Conservation (phyloP, 805 yeast genomes). For the Kodamaea hsintzibuensis region DNA sequence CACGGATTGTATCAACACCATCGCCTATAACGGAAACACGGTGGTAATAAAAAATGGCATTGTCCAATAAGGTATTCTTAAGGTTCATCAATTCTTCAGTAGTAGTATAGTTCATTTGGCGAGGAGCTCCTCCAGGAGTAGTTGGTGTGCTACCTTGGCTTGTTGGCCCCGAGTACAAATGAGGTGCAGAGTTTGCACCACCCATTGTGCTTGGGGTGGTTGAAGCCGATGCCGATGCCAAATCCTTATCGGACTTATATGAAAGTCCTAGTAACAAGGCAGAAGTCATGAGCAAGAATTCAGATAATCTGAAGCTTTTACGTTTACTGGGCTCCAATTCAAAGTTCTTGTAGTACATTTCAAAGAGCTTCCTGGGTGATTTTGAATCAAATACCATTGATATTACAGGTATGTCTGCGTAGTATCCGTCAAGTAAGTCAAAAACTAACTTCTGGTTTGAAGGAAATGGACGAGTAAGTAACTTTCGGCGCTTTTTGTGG, state of each 20-base stretch:
- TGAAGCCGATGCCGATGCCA: neutral
- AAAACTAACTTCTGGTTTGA: slow-evolving; percentile 21
- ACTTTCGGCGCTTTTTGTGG: slow-evolving; percentile 16
- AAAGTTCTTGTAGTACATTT: slow-evolving; percentile 22
- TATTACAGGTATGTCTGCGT: slow-evolving; percentile 22
- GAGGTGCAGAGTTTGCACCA: neutral
- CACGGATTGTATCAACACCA: slow-evolving; percentile 23
- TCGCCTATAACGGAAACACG: slow-evolving; percentile 25
- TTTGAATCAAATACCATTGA: slow-evolving; percentile 19
- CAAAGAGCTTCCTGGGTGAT: slow-evolving; percentile 23
- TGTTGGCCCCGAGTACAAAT: neutral
- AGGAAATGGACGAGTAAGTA: slow-evolving; percentile 26
- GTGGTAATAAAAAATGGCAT: slow-evolving; percentile 22
- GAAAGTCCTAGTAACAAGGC: slow-evolving; percentile 24
- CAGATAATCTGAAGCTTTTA: slow-evolving; percentile 27
- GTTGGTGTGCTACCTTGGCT: neutral
- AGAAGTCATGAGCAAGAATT: slow-evolving; percentile 34
- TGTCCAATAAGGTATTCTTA: slow-evolving; percentile 21
- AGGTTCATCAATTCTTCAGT: slow-evolving; percentile 17
- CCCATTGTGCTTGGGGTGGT: neutral
- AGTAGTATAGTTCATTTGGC: slow-evolving; percentile 3
- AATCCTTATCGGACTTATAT: slow-evolving; percentile 4
- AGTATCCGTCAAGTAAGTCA: slow-evolving; percentile 28
- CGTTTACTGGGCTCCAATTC: slow-evolving; percentile 9
- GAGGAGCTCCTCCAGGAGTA: neutral